phyloP scores from a whole-genome alignment of 164 flowering plant genomes.

The Houttuynia cordata region DNA sequence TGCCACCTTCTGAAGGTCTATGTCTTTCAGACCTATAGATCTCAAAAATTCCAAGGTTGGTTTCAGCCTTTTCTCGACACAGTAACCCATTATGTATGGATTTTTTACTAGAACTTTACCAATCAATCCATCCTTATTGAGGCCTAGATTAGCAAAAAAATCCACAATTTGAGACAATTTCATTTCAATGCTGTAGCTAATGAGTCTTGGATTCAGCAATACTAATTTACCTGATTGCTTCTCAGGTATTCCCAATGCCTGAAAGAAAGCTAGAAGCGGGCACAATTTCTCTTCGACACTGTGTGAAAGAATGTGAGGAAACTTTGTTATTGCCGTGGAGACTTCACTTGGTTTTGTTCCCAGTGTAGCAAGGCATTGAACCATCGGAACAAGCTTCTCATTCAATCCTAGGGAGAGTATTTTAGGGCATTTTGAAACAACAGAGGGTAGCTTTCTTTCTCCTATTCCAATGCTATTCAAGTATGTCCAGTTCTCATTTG shows the following conservation, averaged over 20 bases:
- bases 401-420: conserved; percentile 55
- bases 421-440: conserved; percentile 76
- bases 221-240: conserved; percentile 73
- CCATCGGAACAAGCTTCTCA: conserved; percentile 81
- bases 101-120: conserved; percentile 63
- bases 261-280: conserved; percentile 83
- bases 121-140: conserved; percentile 57
- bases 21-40: conserved; percentile 49
- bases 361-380: conserved; percentile 63
- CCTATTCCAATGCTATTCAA: conserved; percentile 66
- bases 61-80: conserved; percentile 66
- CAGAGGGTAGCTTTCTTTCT: conserved; percentile 69
- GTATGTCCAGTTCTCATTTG: conserved; percentile 77
- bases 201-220: conserved; percentile 75
- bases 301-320: conserved; percentile 77
- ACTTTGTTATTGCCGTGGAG: conserved; percentile 54
- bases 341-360: conserved; percentile 65
- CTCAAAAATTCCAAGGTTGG: conserved; percentile 71
- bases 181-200: conserved; percentile 82
- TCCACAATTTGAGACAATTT: conserved; percentile 59
- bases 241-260: conserved; percentile 65
- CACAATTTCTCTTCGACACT: conserved; percentile 92
- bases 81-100: conserved; percentile 87
- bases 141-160: conserved; percentile 55
- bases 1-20: conserved; percentile 48